Evolutionary conservation across 768 basidiomycete species (phyloP).

Genomic region (Cystobasidiopsis lactophilus): DNA sequence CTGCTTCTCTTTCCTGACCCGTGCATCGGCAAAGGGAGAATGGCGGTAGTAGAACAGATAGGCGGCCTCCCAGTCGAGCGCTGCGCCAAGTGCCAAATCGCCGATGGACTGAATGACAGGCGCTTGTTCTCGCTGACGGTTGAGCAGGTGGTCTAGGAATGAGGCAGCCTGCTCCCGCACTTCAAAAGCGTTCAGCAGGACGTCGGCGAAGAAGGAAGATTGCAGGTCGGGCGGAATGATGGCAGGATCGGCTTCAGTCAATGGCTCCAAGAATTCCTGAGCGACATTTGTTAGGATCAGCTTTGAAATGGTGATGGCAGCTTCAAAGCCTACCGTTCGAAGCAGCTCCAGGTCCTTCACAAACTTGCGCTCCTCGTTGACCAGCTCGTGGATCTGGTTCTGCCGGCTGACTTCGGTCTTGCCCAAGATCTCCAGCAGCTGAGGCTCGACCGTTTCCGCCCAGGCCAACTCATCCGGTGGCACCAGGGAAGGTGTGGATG

Average conservation of each 20-base stretch:
- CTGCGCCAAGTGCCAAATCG: constrained; percentile 67
- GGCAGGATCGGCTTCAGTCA: constrained; percentile 49
- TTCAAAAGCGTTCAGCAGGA: constrained; percentile 72
- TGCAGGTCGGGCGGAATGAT: constrained; percentile 42
- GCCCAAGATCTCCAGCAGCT: constrained; percentile 46
- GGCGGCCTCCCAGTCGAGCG: constrained; percentile 61
- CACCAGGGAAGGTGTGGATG: neutral
- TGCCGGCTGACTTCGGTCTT: constrained; percentile 43
- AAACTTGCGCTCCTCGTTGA: constrained; percentile 73
- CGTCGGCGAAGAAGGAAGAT: constrained; percentile 66
- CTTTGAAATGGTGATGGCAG: too few relatives aligned
- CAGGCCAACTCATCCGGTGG: constrained; percentile 34
- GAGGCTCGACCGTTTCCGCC: constrained; percentile 53
- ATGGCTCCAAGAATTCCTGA: constrained; percentile 54
- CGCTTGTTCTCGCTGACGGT: constrained; percentile 65
- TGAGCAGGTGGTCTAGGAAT: constrained; percentile 64
- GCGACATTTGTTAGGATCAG: neutral
- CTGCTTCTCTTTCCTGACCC: constrained; percentile 67
- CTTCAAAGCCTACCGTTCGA: constrained; percentile 34
- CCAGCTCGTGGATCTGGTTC: constrained; percentile 53
- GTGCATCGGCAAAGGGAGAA: constrained; percentile 53
- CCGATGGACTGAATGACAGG: constrained; percentile 68
- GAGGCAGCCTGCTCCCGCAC: constrained; percentile 62
- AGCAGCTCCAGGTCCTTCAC: constrained; percentile 65
- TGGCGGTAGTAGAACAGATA: constrained; percentile 47